phyloP scores from a whole-genome alignment of 352 stramenopile genomes.

The Plasmopara viticola region DNA sequence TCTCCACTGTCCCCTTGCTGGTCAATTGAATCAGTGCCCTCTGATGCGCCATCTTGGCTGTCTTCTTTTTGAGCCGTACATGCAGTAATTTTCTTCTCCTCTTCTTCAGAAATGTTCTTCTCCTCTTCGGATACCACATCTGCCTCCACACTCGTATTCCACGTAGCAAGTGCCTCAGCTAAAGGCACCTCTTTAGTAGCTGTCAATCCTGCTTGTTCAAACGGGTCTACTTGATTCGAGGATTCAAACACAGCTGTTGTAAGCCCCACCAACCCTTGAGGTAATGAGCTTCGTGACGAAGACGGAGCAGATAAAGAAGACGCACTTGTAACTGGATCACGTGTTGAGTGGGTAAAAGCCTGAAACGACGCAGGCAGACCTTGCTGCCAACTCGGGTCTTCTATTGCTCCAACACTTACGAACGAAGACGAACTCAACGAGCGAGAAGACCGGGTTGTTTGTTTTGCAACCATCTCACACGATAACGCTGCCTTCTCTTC shows the following conservation, averaged over 20 bases:
- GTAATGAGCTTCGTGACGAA: slow-evolving; percentile 30
- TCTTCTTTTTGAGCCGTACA: not conserved
- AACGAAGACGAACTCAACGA: slow-evolving; percentile 27
- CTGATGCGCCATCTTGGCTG: not conserved
- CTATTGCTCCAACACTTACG: slow-evolving; percentile 15
- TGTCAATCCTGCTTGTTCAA: slow-evolving; percentile 24
- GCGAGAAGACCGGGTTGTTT: slow-evolving; percentile 21
- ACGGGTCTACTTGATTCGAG: slow-evolving; percentile 21
- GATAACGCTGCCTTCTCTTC: slow-evolving; percentile 4
- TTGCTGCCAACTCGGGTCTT: slow-evolving; percentile 3
- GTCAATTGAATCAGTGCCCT: slow-evolving; percentile 2
- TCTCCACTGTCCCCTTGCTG: slow-evolving; percentile 1
- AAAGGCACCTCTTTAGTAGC: slow-evolving; percentile 20
- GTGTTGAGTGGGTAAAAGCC: slow-evolving; percentile 12
- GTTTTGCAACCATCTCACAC: slow-evolving; percentile 12
- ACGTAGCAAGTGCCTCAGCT: slow-evolving; percentile 23
- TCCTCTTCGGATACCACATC: slow-evolving; percentile 1
- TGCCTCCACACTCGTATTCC: slow-evolving; percentile 12
- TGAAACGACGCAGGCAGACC: slow-evolving; percentile 9
- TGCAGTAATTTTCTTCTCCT: slow-evolving; percentile 2
- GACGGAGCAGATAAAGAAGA: slow-evolving; percentile 24
- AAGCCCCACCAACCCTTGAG: slow-evolving; percentile 16
- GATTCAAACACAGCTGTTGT: slow-evolving; percentile 8
- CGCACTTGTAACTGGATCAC: not conserved
- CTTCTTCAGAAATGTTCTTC: slow-evolving; percentile 1